Conservation (phyloP, 2,329 filamentous ascomycete genomes). For the Incumbomyces delicatus region DNA sequence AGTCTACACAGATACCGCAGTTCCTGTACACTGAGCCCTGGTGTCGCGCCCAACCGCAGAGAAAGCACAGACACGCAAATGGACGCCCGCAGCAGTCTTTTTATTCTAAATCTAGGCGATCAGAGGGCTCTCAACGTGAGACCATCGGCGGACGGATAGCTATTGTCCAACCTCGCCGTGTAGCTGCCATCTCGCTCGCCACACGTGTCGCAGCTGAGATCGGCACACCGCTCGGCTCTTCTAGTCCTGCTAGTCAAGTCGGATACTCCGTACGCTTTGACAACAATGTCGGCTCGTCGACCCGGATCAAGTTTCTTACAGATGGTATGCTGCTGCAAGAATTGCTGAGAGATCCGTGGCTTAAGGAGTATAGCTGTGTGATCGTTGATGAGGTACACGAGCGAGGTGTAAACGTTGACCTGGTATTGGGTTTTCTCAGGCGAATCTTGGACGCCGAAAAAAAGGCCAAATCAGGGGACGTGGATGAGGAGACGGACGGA, state of each 20-base stretch:
- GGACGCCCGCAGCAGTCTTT: slow-evolving; percentile 28
- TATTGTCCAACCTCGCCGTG: slow-evolving; percentile 85
- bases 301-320: slow-evolving; percentile 84
- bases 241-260: slow-evolving; percentile 54
- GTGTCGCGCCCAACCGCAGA: slow-evolving; percentile 51
- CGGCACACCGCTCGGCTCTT: slow-evolving; percentile 52
- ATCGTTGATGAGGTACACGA: slow-evolving; percentile 97
- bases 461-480: slow-evolving; percentile 21
- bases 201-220: slow-evolving; percentile 78
- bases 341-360: slow-evolving; percentile 70
- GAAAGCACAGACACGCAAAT: background rate
- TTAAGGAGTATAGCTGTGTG: slow-evolving; percentile 78
- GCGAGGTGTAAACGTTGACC: slow-evolving; percentile 84
- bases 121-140: slow-evolving; percentile 30
- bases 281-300: slow-evolving; percentile 69
- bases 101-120: too few species aligned
- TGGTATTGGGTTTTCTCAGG: slow-evolving; percentile 79
- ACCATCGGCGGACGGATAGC: slow-evolving; percentile 71
- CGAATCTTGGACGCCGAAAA: slow-evolving; percentile 48
- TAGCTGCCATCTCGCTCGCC: slow-evolving; percentile 86
- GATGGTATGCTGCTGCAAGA: slow-evolving; percentile 96
- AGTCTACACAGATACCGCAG: slow-evolving; percentile 92
- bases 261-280: slow-evolving; percentile 96
- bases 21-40: slow-evolving; percentile 72
- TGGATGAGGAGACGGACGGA: slow-evolving; percentile 38